Evolutionary conservation across 2,329 filamentous ascomycete genomes (phyloP).

Genomic region (Pezicula carpinea): DNA sequence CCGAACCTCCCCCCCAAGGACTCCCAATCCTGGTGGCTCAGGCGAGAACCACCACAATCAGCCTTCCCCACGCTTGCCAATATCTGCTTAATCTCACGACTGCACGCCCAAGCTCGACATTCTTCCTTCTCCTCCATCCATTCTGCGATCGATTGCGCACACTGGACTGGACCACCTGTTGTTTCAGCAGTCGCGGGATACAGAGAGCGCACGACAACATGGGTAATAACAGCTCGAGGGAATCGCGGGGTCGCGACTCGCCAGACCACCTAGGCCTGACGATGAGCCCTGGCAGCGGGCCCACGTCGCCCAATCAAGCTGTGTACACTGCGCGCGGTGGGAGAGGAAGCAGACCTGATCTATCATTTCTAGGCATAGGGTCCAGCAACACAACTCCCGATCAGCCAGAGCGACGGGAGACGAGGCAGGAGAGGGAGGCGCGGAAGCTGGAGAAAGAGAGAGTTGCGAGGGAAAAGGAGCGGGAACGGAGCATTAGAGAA

Average conservation of each 20-base stretch:
- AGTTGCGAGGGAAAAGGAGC: conserved; percentile 69
- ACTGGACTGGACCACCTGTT: conserved; percentile 1
- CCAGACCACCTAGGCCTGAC: conserved; percentile 9
- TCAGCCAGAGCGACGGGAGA: conserved; percentile 62
- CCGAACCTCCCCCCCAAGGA: background rate
- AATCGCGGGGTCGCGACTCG: conserved; percentile 24
- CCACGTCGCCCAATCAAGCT: conserved; percentile 18
- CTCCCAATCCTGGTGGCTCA: conserved; percentile 4
- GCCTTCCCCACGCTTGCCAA: conserved; percentile 22
- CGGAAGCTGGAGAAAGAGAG: conserved; percentile 80
- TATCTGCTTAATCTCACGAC: conserved; percentile 19
- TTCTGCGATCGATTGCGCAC: conserved; percentile 23
- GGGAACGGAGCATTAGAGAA: conserved; percentile 84
- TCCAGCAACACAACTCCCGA: conserved; percentile 18
- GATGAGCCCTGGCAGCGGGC: conserved; percentile 13
- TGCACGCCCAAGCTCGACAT: conserved; percentile 11
- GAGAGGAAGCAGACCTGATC: conserved; percentile 26
- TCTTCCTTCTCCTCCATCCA: background rate
- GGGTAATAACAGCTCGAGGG: conserved; percentile 26
- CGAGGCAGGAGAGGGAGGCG: conserved; percentile 85
- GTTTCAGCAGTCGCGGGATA: conserved; percentile 17
- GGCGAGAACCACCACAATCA: conserved; percentile 2
- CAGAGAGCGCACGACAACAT: conserved; percentile 15
- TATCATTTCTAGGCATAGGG: conserved; percentile 28
- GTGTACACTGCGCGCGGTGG: conserved; percentile 21